A percentile compares a stretch with the other conserved stretches of the same genome.
phyloP scores from a whole-genome alignment of 2,329 filamentous ascomycete species.

The Exserohilum turcica region DNA sequence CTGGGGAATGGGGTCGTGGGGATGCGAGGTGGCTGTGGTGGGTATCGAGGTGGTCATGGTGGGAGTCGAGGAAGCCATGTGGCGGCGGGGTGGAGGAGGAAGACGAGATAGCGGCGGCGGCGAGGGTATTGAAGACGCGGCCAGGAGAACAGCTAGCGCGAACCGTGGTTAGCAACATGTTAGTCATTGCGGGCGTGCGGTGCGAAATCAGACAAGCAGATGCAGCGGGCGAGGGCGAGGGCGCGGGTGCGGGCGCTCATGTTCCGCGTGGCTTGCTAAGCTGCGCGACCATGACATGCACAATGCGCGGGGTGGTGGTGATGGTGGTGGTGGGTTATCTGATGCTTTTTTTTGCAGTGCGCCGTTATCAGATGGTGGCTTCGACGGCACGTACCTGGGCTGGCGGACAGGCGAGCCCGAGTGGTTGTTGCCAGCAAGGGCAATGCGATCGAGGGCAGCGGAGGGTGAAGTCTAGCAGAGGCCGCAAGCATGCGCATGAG shows the following conservation, averaged over 20 bases:
- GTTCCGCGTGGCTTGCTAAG: constrained; percentile 1
- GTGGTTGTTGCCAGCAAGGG: constrained; percentile 5
- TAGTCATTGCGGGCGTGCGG: constrained; percentile 7
- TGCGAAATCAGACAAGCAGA: background rate
- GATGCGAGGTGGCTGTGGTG: constrained; percentile 52
- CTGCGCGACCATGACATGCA: constrained; percentile 3
- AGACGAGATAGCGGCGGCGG: constrained; percentile 10
- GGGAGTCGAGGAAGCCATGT: constrained; percentile 30
- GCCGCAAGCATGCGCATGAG: constrained; percentile 10
- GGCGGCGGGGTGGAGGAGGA: constrained; percentile 20
- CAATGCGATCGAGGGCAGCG: constrained; percentile 21
- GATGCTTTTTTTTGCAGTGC: constrained; percentile 12
- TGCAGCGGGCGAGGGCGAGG: background rate
- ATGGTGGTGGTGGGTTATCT: too few species aligned
- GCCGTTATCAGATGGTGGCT: constrained; percentile 40
- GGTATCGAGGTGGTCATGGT: constrained; percentile 43
- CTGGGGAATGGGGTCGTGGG: constrained; percentile 53
- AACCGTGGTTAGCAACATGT: constrained; percentile 37
- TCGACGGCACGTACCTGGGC: constrained; percentile 27
- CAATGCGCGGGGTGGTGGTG: constrained; percentile 9
- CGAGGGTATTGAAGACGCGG: constrained; percentile 24
- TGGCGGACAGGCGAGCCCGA: constrained; percentile 16
- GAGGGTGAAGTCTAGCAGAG: constrained; percentile 4
- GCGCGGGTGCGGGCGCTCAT: background rate
- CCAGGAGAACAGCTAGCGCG: constrained; percentile 26